Conservation (phyloP, 2,329 filamentous ascomycete species). For the Rhytidhysteron rufulum region DNA sequence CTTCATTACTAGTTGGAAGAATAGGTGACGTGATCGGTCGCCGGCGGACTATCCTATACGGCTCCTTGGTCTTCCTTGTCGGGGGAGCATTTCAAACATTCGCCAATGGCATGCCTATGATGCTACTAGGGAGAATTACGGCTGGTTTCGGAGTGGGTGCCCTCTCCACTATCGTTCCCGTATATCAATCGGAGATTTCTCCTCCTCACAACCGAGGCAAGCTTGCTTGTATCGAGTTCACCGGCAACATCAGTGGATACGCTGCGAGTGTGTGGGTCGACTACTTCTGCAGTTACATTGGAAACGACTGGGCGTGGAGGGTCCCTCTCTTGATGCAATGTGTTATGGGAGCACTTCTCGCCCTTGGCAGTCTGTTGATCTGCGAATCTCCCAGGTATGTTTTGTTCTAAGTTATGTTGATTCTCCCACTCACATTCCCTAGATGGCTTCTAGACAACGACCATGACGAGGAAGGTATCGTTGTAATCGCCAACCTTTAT, state of each 20-base stretch:
- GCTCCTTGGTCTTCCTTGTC: conserved; percentile 79
- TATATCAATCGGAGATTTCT: conserved; percentile 60
- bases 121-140: conserved; percentile 57
- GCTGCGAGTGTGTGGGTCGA: conserved; percentile 97
- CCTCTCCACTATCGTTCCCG: conserved; percentile 49
- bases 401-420: not conserved
- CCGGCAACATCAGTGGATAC: conserved; percentile 94
- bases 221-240: conserved; percentile 96
- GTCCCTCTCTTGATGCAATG: conserved; percentile 89
- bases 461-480: conserved; percentile 95
- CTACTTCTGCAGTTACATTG: conserved; percentile 91
- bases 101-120: conserved; percentile 80
- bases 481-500: conserved; percentile 96
- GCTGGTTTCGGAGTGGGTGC: conserved; percentile 50
- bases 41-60: conserved; percentile 86
- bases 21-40: conserved; percentile 91
- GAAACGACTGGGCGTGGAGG: conserved; percentile 83
- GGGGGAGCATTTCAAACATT: conserved; percentile 84
- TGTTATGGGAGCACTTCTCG: conserved; percentile 84
- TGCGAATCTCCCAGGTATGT: conserved; percentile 88
- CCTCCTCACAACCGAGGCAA: conserved; percentile 94
- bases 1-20: conserved; percentile 79
- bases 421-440: conserved; percentile 19
- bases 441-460: conserved; percentile 98
- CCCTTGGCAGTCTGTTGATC: conserved; percentile 82